phyloP scores from a whole-genome alignment of 805 yeast species.

The Wickerhamiella nectarea region DNA sequence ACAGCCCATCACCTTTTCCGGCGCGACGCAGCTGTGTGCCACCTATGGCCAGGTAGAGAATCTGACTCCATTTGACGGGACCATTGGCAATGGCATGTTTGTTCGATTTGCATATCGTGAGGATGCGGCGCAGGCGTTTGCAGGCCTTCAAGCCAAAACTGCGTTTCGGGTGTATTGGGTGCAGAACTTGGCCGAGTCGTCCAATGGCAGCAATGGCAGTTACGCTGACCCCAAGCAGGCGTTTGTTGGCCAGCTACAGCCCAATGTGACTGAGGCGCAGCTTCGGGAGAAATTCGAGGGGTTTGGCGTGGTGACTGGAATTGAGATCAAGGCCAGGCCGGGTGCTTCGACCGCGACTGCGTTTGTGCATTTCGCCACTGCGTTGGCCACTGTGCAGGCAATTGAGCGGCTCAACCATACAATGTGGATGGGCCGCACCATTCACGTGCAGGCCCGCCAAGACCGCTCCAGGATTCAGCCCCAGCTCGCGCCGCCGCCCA shows the following conservation, averaged over 20 bases:
- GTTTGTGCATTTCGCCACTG: slow-evolving; percentile 50
- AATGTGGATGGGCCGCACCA: slow-evolving; percentile 53
- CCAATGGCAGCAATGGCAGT: background rate
- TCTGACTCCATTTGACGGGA: slow-evolving; percentile 26
- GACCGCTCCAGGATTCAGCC: slow-evolving; percentile 20
- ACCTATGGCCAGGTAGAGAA: slow-evolving; percentile 60
- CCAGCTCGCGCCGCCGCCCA: slow-evolving; percentile 8
- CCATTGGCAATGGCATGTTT: slow-evolving; percentile 44
- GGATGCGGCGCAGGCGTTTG: slow-evolving; percentile 78
- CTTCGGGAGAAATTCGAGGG: slow-evolving; percentile 44
- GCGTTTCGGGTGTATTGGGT: slow-evolving; percentile 9
- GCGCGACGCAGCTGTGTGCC: slow-evolving; percentile 15
- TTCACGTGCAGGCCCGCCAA: slow-evolving; percentile 77
- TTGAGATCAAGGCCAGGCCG: slow-evolving; percentile 41
- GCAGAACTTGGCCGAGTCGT: slow-evolving; percentile 6
- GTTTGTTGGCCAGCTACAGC: slow-evolving; percentile 64
- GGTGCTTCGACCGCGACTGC: slow-evolving; percentile 37
- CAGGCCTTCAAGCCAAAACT: slow-evolving; percentile 21
- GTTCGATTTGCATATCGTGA: slow-evolving; percentile 68
- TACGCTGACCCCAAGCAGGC: slow-evolving; percentile 48
- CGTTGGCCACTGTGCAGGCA: slow-evolving; percentile 71
- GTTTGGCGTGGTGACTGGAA: slow-evolving; percentile 52
- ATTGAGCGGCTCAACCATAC: slow-evolving; percentile 63
- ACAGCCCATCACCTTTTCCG: slow-evolving; percentile 9
- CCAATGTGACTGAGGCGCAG: slow-evolving; percentile 40